Base-by-base conservation (phyloP, 768 basidiomycete species). In the Boletus rubropictus region DNA sequence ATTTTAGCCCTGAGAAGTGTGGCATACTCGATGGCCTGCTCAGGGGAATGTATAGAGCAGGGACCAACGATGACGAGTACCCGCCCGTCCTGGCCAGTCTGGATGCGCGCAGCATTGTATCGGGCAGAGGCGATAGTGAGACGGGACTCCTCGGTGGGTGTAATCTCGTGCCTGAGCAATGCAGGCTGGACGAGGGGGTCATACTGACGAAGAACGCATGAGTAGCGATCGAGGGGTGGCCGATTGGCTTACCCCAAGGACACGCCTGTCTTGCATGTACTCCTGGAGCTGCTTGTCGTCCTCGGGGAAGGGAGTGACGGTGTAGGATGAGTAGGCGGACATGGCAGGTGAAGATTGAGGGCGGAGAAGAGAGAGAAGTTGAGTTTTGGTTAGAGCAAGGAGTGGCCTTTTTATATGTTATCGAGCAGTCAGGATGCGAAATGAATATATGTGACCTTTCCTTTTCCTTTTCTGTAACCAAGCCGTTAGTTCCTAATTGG, bases 101-200 rank as follows among this genome's bases (percentile, higher is more conserved):
- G 73, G 55, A 95, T 81, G 48, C 80, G 74, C 0, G 92, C 88
- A 0, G 90, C 79, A 50, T 76, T 75, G 72, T 80, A 85, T 52
- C 95, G 85, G 4, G 91, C 84, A 15, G 76, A 66, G 3, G 89
- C 82, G 65, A 96, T 87, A 17, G 87, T 92, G 56, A 73, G 77
- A 55, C 81, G 79, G 0, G 91, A 86, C 8, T 68, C 67, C 11
- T 73, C 57, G 15, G 84, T 72, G 4, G 89, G 82, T 1, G 78
- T 77, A 44, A 97, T 78, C 57, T 98, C 94, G 52, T 93, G 86
- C 49, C 87, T 77, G 45, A 99, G 82, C 42, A 98, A 74, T 2
- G 89, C 88, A 6, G 94, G 95, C 58, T 94, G 90, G 50, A 96
- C 83, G 35, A 97, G 80, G n/a, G 95, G 94, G 57, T 97, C 94